Evolutionary conservation across 23 red algal species (phyloP).

Genomic region (Cyanidiococcus yangmingshanensis): DNA sequence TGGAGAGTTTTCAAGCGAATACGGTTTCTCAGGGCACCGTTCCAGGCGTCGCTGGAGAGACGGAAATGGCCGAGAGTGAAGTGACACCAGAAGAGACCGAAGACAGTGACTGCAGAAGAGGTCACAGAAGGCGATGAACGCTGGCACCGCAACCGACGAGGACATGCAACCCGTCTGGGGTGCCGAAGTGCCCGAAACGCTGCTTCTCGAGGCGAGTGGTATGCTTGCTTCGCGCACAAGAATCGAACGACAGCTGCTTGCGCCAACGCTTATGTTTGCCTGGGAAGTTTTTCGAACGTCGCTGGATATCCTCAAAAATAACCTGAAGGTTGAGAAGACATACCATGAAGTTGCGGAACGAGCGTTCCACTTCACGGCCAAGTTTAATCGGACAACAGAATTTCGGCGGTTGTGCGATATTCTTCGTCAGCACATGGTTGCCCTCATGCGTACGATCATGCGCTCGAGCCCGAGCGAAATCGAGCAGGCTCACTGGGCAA

Average conservation of each 20-base stretch:
- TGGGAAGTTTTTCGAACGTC: slow-evolving; percentile 92
- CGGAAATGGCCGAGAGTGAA: background rate
- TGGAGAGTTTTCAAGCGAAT: background rate
- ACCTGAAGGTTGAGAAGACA: slow-evolving; percentile 67
- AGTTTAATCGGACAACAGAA: slow-evolving; percentile 72
- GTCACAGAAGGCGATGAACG: background rate
- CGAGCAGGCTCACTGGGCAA: slow-evolving; percentile 69
- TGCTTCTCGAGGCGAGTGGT: slow-evolving; percentile 88
- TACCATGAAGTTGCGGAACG: slow-evolving; percentile 82
- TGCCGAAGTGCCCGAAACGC: slow-evolving; percentile 67
- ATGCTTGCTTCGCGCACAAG: slow-evolving; percentile 57
- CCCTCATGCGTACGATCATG: slow-evolving; percentile 51
- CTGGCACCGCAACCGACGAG: slow-evolving; percentile 22
- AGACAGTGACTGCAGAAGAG: slow-evolving; percentile 42
- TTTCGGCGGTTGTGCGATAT: slow-evolving; percentile 95
- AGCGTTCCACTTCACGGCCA: slow-evolving; percentile 73
- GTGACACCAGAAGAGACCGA: slow-evolving; percentile 52
- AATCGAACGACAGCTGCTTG: slow-evolving; percentile 85
- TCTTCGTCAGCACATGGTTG: slow-evolving; percentile 85
- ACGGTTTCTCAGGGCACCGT: background rate
- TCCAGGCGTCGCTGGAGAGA: background rate
- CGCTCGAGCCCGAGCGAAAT: slow-evolving; percentile 67
- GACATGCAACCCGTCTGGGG: slow-evolving; percentile 58
- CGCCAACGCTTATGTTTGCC: slow-evolving; percentile 87
- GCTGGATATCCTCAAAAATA: slow-evolving; percentile 89